Evolutionary conservation across 371 early-diverging fungal species (phyloP).

Genomic region (Actinomucor elegans): DNA sequence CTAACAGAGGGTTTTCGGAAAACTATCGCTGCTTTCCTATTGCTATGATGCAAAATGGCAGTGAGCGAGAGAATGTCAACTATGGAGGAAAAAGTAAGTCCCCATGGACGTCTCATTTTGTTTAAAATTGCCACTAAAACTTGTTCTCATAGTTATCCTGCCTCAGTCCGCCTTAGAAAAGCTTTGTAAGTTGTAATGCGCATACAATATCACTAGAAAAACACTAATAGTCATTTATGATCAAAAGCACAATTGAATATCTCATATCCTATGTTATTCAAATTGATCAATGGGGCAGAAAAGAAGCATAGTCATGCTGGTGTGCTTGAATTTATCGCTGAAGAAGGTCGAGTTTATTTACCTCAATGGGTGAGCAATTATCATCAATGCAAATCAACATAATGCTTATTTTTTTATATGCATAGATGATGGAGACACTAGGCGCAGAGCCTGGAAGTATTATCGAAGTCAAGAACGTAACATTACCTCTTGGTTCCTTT

Average conservation of each 20-base stretch:
- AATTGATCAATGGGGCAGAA: slow-evolving; percentile 60
- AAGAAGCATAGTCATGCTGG: slow-evolving; percentile 87
- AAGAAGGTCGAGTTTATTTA: slow-evolving; percentile 93
- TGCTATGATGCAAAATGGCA: slow-evolving; percentile 75
- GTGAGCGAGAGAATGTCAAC: slow-evolving; percentile 75
- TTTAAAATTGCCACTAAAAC: neutral
- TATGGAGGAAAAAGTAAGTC: slow-evolving; percentile 82
- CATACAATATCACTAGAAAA: too few species aligned
- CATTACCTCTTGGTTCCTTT: slow-evolving; percentile 87
- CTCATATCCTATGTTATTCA: slow-evolving; percentile 92
- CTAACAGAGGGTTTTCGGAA: slow-evolving; percentile 57
- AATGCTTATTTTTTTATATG: neutral
- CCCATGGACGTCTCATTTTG: neutral
- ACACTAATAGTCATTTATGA: neutral
- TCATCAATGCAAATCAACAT: neutral
- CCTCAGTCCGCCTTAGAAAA: slow-evolving; percentile 90
- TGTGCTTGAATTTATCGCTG: slow-evolving; percentile 98
- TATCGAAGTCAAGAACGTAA: slow-evolving; percentile 78
- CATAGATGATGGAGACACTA: slow-evolving; percentile 94
- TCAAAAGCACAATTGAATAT: slow-evolving; percentile 78
- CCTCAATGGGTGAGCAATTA: slow-evolving; percentile 87
- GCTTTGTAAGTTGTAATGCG: slow-evolving; percentile 56
- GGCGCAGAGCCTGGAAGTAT: slow-evolving; percentile 73
- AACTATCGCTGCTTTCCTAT: slow-evolving; percentile 80
- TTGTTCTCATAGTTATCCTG: slow-evolving; percentile 67